A percentile compares a stretch with the other conserved stretches of the same genome.
Evolutionary conservation across 164 flowering plant genomes (phyloP).

Genomic region (Kalanchoe fedtschenkoi): DNA sequence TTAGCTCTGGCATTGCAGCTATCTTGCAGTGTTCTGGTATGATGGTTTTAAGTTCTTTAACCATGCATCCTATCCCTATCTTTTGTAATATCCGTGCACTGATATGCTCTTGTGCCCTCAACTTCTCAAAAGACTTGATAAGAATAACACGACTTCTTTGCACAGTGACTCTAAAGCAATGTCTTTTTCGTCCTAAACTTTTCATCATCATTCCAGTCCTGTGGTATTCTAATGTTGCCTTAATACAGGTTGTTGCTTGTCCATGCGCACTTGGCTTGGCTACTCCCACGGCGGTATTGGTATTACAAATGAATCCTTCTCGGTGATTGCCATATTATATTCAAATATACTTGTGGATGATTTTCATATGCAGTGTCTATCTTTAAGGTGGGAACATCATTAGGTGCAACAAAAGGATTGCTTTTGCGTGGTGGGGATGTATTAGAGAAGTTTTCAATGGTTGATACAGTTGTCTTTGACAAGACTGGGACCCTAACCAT

Average conservation of each 20-base stretch:
- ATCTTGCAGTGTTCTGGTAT: conserved; percentile 96
- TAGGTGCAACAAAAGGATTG: conserved; percentile 91
- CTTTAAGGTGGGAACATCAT: conserved; percentile 84
- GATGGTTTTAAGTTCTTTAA: conserved; percentile 4
- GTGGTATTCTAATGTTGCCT: conserved; percentile 9
- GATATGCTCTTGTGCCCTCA: too few species aligned
- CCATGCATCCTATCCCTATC: not conserved
- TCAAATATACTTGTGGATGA: not conserved
- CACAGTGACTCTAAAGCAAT: not conserved
- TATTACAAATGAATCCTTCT: conserved; percentile 6
- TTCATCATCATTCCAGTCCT: not conserved
- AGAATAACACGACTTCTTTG: not conserved
- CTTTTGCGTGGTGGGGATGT: conserved; percentile 90
- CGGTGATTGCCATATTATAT: not conserved
- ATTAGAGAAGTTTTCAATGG: conserved; percentile 72
- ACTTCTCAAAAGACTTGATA: too few species aligned
- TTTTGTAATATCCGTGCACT: too few species aligned
- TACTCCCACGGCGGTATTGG: conserved; percentile 97
- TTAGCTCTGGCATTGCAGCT: conserved; percentile 93
- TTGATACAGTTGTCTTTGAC: conserved; percentile 79
- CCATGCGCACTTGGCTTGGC: conserved; percentile 99
- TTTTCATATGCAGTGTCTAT: not conserved
- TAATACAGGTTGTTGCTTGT: conserved; percentile 82
- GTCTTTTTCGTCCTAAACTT: not conserved
- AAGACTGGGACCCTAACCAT: conserved; percentile 93